Evolutionary conservation across 768 basidiomycete species (phyloP).

Genomic region (Auriscalpium microsporum): DNA sequence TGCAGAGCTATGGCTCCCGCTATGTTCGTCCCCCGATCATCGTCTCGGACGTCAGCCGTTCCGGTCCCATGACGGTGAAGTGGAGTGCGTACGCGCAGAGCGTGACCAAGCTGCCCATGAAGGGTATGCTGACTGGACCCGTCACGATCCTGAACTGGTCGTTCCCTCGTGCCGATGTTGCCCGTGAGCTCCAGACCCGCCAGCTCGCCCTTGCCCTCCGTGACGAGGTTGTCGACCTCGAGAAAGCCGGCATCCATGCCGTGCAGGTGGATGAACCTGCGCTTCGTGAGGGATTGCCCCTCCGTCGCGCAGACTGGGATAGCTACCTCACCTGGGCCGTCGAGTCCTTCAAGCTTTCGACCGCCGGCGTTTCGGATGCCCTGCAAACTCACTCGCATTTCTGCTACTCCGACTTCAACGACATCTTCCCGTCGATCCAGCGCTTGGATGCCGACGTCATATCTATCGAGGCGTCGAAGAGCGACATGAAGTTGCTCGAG

Average conservation of each 20-base stretch:
- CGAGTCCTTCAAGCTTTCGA: conserved; percentile 96
- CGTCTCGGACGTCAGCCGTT: conserved; percentile 94
- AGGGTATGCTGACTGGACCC: conserved; percentile 98
- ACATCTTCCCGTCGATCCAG: conserved; percentile 97
- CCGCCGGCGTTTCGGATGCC: conserved; percentile 88
- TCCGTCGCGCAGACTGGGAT: conserved; percentile 95
- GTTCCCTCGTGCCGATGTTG: conserved; percentile 98
- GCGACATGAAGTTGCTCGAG: conserved; percentile 92
- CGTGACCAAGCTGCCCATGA: conserved; percentile 89
- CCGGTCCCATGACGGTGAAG: conserved; percentile 87
- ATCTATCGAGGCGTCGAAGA: conserved; percentile 97
- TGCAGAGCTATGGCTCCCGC: conserved; percentile 98
- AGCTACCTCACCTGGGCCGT: conserved; percentile 96
- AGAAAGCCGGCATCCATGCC: conserved; percentile 92
- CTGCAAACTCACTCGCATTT: conserved; percentile 99
- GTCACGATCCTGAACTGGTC: conserved; percentile 99
- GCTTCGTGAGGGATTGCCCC: conserved; percentile 97
- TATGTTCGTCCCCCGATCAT: conserved; percentile 99
- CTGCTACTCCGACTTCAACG: conserved; percentile 98
- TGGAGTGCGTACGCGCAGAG: conserved; percentile 98
- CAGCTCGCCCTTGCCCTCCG: conserved; percentile 97
- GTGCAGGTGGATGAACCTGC: conserved; percentile 99
- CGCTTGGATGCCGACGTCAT: conserved; percentile 97
- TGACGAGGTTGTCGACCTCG: conserved; percentile 95
- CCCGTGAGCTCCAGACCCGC: conserved; percentile 94